A percentile compares a stretch with the other conserved stretches of the same genome.
Conservation (phyloP, 129 eudicot genomes). For the Logfia minima region DNA sequence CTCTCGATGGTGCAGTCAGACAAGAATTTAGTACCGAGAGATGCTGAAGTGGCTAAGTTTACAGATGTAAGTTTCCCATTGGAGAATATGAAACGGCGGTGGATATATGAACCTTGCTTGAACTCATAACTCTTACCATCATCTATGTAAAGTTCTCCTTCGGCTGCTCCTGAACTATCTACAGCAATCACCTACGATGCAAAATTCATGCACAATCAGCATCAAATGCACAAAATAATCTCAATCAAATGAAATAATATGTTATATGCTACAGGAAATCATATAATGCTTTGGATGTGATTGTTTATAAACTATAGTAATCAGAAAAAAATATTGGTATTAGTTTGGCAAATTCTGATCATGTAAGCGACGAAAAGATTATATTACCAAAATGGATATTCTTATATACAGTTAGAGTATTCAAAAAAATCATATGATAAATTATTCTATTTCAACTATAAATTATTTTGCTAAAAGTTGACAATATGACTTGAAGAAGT, state of each 20-base stretch:
- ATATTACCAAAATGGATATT: no score
- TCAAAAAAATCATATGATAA: no score
- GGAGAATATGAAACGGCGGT: conserved; percentile 69
- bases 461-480: no score
- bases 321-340: no score
- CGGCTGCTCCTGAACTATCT: conserved; percentile 73
- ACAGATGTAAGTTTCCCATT: conserved; percentile 73
- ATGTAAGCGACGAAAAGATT: no score
- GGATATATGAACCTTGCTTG: conserved; percentile 70
- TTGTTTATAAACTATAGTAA: no score
- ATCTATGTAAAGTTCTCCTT: conserved; percentile 85
- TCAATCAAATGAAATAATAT: conserved; percentile 12
- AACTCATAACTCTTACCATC: conserved; percentile 97
- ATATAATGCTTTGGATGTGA: background rate
- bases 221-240: background rate
- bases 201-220: background rate
- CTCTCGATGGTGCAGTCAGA: conserved; percentile 76
- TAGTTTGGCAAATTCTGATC: no score
- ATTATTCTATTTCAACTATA: no score
- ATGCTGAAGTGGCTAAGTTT: conserved; percentile 44
- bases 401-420: no score
- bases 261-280: background rate
- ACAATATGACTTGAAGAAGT: no score
- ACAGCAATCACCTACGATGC: conserved; percentile 43
- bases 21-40: conserved; percentile 29